A percentile compares a stretch with the other conserved stretches of the same genome.
Conservation (phyloP, 331 rosid genomes). For the Rosa hybrid region DNA sequence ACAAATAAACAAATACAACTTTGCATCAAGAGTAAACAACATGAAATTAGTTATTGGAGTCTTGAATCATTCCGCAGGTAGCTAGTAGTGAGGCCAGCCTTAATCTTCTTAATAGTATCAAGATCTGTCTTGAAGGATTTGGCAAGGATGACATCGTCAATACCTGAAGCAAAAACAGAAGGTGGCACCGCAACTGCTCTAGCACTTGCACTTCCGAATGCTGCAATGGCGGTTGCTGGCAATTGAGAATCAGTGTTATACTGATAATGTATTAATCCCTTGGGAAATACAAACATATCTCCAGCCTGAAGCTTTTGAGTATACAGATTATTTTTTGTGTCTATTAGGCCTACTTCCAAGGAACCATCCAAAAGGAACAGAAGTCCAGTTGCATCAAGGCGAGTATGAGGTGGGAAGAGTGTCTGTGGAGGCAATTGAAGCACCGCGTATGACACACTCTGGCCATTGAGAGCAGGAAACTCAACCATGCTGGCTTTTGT, state of each 20-base stretch:
- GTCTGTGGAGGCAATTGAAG: conserved; percentile 13
- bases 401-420: conserved; percentile 20
- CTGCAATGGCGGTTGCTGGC: conserved; percentile 16
- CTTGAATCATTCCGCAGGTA: neutral
- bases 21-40: neutral
- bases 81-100: conserved; percentile 8
- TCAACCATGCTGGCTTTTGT: conserved; percentile 17
- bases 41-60: neutral
- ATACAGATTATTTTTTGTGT: conserved; percentile 9
- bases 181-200: conserved; percentile 15
- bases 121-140: conserved; percentile 17
- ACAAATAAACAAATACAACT: neutral
- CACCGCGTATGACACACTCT: conserved; percentile 13
- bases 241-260: neutral
- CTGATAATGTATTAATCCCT: conserved; percentile 22
- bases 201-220: conserved; percentile 25
- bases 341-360: conserved; percentile 25
- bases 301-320: conserved; percentile 17
- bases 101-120: neutral
- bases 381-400: conserved; percentile 7
- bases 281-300: conserved; percentile 25
- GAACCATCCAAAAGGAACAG: conserved; percentile 8
- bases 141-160: conserved; percentile 11
- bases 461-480: conserved; percentile 26
- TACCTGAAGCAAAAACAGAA: conserved; percentile 5